Conservation (phyloP, 75 land plant genomes). For the Ceratopteris richardii region DNA sequence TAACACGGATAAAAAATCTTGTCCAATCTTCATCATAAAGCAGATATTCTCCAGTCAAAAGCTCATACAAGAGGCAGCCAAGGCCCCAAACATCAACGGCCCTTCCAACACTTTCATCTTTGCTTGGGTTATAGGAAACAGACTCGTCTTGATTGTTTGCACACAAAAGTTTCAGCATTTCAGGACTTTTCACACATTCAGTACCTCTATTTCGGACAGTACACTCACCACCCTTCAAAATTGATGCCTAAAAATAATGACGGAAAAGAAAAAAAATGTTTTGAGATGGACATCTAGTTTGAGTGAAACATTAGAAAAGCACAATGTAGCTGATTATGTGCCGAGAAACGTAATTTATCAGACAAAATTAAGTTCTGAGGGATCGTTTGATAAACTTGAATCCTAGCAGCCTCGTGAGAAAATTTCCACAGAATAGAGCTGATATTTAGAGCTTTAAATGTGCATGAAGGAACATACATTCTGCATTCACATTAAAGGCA, state of each 20-base stretch:
- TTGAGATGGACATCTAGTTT: too few species aligned
- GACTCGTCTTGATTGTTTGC: background rate
- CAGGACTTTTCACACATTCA: conserved; percentile 37
- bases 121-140: background rate
- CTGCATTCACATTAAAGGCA: too few species aligned
- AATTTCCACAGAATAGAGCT: too few species aligned
- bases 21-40: conserved; percentile 40
- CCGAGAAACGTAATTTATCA: too few species aligned
- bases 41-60: conserved; percentile 34
- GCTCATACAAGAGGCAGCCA: conserved; percentile 36
- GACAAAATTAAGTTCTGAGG: too few species aligned
- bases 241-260: conserved; percentile 20
- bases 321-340: too few species aligned
- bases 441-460: too few species aligned
- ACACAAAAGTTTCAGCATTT: conserved; percentile 29
- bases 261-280: background rate
- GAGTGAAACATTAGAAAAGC: too few species aligned
- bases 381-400: too few species aligned
- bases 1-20: conserved; percentile 35
- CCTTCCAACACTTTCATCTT: conserved; percentile 25
- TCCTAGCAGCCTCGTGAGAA: too few species aligned
- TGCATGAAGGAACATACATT: too few species aligned
- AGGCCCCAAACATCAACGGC: conserved; percentile 39
- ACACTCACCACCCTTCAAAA: conserved; percentile 29
- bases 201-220: conserved; percentile 36